These are phyloP conservation scores for Scheffersomyces lignosus DNA, from an alignment of 805 yeast species.

Conservation along the genomic window DNA sequence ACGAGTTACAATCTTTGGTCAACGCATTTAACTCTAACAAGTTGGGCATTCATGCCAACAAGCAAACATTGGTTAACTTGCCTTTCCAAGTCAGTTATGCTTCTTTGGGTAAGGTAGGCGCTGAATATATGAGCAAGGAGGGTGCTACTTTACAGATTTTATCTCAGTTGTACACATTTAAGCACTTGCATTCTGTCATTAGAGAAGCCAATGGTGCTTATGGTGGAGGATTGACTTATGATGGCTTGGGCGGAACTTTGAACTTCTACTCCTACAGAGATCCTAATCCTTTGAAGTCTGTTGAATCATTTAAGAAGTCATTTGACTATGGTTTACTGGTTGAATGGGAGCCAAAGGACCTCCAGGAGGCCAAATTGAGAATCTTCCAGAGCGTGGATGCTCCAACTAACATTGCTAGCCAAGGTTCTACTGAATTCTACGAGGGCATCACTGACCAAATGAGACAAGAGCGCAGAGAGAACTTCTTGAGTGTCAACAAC, in stretches of 20 bases:
- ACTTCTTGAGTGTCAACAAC: conserved; percentile 63
- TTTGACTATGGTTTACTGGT: conserved; percentile 23
- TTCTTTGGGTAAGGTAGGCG: conserved; percentile 65
- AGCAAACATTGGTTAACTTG: conserved; percentile 55
- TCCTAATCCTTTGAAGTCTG: conserved; percentile 77
- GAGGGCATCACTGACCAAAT: conserved; percentile 74
- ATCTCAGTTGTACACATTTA: conserved; percentile 77
- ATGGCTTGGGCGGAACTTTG: conserved; percentile 77
- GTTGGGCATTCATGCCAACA: conserved; percentile 10
- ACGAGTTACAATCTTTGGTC: conserved; percentile 11
- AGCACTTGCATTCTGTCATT: conserved; percentile 81
- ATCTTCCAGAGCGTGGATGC: conserved; percentile 92
- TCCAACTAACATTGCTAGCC: conserved; percentile 77
- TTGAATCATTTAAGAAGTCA: conserved; percentile 53
- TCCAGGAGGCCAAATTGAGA: conserved; percentile 87
- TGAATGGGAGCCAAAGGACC: conserved; percentile 63
- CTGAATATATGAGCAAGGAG: conserved; percentile 65
- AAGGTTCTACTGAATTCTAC: conserved; percentile 67
- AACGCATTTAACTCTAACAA: conserved; percentile 13
- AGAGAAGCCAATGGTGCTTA: conserved; percentile 98
- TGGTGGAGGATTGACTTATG: conserved; percentile 91
- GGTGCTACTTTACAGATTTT: conserved; percentile 85
- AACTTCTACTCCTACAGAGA: conserved; percentile 90
- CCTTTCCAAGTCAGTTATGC: conserved; percentile 91
- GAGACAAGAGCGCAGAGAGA: conserved; percentile 78